These are phyloP conservation scores for Euryodendron excelsum DNA, from an alignment of 148 eudicot genomes.

Conservation along the genomic window DNA sequence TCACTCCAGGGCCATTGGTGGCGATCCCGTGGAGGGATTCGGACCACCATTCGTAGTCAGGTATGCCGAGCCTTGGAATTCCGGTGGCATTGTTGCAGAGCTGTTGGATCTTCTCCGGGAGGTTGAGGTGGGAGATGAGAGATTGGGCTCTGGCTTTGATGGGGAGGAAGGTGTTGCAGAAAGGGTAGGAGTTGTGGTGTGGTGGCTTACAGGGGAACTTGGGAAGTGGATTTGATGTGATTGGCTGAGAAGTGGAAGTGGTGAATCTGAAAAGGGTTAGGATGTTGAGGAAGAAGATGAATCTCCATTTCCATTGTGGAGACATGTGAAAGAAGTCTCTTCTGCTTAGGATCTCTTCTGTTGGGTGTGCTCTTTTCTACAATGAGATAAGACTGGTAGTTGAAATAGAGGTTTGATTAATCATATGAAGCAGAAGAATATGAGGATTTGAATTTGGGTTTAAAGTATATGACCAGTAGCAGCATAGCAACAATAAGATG, in stretches of 20 bases:
- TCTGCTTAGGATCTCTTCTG: too few species aligned
- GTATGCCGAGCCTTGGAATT: conserved; percentile 60
- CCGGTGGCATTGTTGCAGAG: conserved; percentile 63
- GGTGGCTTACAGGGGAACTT: conserved; percentile 65
- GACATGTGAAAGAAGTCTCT: background rate
- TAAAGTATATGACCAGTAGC: too few species aligned
- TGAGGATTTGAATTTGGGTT: too few species aligned
- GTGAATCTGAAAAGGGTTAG: background rate
- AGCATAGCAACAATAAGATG: too few species aligned
- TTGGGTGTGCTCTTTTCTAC: too few species aligned
- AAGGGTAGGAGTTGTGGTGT: conserved; percentile 43
- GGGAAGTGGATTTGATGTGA: conserved; percentile 11
- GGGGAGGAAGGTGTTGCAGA: conserved; percentile 63
- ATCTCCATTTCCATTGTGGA: background rate
- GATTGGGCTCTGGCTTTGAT: conserved; percentile 41
- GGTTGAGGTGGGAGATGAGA: conserved; percentile 60
- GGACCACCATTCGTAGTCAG: conserved; percentile 92
- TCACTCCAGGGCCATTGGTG: conserved; percentile 77
- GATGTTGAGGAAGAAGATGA: background rate
- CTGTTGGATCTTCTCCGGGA: conserved; percentile 58
- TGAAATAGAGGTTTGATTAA: too few species aligned
- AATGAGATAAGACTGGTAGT: too few species aligned
- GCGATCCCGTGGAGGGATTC: conserved; percentile 89
- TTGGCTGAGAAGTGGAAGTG: conserved; percentile 2
- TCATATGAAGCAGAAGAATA: too few species aligned